Evolutionary conservation across 2,329 filamentous ascomycete genomes (phyloP), one percentile per base, ranked within the genome.

Genomic region (Colletotrichum sp.): DNA sequence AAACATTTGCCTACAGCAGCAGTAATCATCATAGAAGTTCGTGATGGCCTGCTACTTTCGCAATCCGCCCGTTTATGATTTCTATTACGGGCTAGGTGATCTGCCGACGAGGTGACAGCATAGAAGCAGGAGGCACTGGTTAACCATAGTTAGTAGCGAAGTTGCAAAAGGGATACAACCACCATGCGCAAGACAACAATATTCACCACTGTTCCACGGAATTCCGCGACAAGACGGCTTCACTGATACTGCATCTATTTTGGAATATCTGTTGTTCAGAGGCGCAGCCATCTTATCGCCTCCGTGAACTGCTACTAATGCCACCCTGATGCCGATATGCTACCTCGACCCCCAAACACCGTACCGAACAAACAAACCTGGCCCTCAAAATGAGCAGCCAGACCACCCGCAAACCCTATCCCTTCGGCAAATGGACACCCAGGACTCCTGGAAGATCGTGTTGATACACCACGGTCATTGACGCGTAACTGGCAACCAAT

Each of bases 301-400:
- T 39, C 12, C 12, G 30, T 22, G 30, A 63, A 18, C 30, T 34
- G 12, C 30, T 36, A 52, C 28, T 63, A 44, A 28, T 59, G 57
- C 57, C 63, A 44, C 44, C 63, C 30, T 63, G 39, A 57, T 44
- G 73, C 69, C 63, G n/a, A 68, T 63, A 75, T 75, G 70, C 63
- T 59, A 57, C 63, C 57, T 59, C 30, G 24, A 32, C 36, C 39
- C 48, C 57, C 57, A n/a, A 64, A 73, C 70, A 59, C 70, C 57
- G 32, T 16, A 32, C 69, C 57, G 8, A 18, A 22, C 70, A 48
- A 16, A 26, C 28, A 28, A 18, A 48, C 18, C 63, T 64, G 73
- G 57, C 39, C 22, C 26, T 22, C 22, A 16, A 62, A 70, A 32
- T 36, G 32, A 68, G 63, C 22, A 68, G 30, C 36, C n/a, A 22